These are phyloP conservation scores for Apocynum venetum DNA, from an alignment of 257 asterid species.

Conservation along the genomic window DNA sequence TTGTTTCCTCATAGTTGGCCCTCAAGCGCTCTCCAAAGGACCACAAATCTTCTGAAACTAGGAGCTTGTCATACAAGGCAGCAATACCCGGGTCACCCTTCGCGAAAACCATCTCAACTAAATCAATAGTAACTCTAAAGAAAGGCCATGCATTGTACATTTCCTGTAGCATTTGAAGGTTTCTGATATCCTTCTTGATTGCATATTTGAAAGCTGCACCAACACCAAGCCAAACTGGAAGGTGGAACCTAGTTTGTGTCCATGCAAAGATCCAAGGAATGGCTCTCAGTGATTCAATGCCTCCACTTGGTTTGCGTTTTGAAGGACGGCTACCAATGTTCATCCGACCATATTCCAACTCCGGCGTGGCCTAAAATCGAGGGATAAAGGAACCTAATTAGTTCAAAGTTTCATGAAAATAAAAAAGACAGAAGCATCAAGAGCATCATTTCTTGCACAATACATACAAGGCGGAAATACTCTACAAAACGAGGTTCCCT, in stretches of 20 bases:
- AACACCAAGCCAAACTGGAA: slow-evolving; percentile 59
- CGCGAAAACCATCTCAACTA: slow-evolving; percentile 55
- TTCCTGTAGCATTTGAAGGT: slow-evolving; percentile 37
- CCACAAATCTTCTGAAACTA: slow-evolving; percentile 44
- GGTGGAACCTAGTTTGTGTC: slow-evolving; percentile 58
- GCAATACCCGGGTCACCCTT: slow-evolving; percentile 57
- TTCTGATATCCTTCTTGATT: slow-evolving; percentile 34
- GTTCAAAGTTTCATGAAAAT: slow-evolving; percentile 1
- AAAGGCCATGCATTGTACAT: slow-evolving; percentile 58
- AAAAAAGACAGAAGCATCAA: not conserved
- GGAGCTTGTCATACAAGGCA: slow-evolving; percentile 42
- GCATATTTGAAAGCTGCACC: slow-evolving; percentile 50
- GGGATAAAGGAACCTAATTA: not conserved
- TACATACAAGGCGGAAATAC: slow-evolving; percentile 53
- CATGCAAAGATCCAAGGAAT: slow-evolving; percentile 65
- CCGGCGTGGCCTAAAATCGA: slow-evolving; percentile 48
- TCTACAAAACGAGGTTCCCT: slow-evolving; percentile 54
- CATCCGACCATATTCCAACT: slow-evolving; percentile 52
- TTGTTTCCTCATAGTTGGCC: slow-evolving; percentile 36
- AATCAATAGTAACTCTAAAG: slow-evolving; percentile 50
- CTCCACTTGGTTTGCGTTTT: slow-evolving; percentile 50
- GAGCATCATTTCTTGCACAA: not conserved
- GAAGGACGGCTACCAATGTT: slow-evolving; percentile 65
- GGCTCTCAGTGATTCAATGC: slow-evolving; percentile 53
- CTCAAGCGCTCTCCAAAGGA: slow-evolving; percentile 42